phyloP scores from a whole-genome alignment of 2,329 filamentous ascomycete genomes.

The Corniculantispora saksenae region DNA sequence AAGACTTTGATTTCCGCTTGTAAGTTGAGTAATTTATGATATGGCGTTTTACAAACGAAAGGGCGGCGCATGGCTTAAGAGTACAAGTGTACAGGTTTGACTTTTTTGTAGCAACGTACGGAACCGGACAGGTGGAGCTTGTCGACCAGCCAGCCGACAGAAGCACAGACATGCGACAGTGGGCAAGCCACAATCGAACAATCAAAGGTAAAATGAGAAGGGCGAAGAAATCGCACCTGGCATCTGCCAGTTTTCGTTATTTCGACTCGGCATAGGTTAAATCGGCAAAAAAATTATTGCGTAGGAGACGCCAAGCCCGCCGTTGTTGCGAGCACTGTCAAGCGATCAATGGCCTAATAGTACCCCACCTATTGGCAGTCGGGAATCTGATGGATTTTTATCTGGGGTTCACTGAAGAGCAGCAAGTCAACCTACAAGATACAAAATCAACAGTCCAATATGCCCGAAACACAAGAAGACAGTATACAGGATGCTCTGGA shows the following conservation, averaged over 20 bases:
- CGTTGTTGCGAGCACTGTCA: no score
- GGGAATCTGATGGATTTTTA: neutral
- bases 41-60: neutral
- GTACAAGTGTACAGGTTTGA: neutral
- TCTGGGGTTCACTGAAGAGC: neutral
- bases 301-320: no score
- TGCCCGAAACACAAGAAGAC: neutral
- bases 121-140: slow-evolving; percentile 26
- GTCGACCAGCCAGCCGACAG: no score
- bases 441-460: neutral
- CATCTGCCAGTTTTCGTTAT: no score
- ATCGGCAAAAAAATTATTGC: no score
- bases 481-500: slow-evolving; percentile 25
- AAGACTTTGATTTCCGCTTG: neutral
- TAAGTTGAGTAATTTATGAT: neutral
- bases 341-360: neutral
- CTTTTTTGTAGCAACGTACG: slow-evolving; percentile 5
- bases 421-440: neutral
- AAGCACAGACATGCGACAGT: no score
- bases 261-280: no score
- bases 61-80: neutral
- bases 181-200: no score
- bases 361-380: neutral
- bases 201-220: no score
- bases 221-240: no score